Conservation (phyloP, 805 yeast genomes). For the Yamadazyma insecticola region DNA sequence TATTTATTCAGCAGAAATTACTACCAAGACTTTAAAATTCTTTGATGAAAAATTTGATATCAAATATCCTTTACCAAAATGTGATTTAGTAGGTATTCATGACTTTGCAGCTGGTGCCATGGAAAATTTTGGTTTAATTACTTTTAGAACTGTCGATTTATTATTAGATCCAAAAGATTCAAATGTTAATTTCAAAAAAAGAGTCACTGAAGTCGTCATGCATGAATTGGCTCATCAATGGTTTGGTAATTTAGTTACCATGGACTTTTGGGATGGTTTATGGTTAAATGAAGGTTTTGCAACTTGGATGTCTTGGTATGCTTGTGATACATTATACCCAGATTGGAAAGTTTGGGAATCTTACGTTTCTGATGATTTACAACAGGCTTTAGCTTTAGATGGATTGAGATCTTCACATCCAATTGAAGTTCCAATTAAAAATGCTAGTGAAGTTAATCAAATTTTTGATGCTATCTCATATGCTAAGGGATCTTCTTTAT, state of each 20-base stretch:
- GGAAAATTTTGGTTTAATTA: conserved; percentile 83
- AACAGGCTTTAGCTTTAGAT: conserved; percentile 70
- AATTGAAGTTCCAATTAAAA: conserved; percentile 75
- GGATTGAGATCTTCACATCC: conserved; percentile 82
- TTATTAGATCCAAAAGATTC: conserved; percentile 69
- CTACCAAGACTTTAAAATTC: conserved; percentile 70
- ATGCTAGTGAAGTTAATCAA: conserved; percentile 77
- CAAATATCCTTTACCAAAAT: conserved; percentile 73
- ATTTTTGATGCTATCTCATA: conserved; percentile 83
- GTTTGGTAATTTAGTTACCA: conserved; percentile 86
- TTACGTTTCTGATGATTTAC: conserved; percentile 73
- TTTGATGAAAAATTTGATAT: conserved; percentile 71
- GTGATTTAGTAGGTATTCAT: conserved; percentile 78
- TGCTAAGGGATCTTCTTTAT: conserved; percentile 72
- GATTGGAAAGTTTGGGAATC: conserved; percentile 87
- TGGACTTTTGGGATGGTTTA: conserved; percentile 91
- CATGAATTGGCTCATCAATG: conserved; percentile 91
- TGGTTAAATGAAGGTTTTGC: conserved; percentile 91
- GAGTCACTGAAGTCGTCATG: conserved; percentile 82
- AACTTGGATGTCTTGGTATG: conserved; percentile 88
- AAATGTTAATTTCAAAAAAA: conserved; percentile 56
- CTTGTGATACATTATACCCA: conserved; percentile 70
- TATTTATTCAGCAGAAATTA: conserved; percentile 65
- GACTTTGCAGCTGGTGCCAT: conserved; percentile 86
- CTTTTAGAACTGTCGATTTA: conserved; percentile 73